A percentile compares a stretch with the other conserved stretches of the same genome.
Evolutionary conservation across 345 rosid species (phyloP).

Genomic region (Sonneratia caseolaris): DNA sequence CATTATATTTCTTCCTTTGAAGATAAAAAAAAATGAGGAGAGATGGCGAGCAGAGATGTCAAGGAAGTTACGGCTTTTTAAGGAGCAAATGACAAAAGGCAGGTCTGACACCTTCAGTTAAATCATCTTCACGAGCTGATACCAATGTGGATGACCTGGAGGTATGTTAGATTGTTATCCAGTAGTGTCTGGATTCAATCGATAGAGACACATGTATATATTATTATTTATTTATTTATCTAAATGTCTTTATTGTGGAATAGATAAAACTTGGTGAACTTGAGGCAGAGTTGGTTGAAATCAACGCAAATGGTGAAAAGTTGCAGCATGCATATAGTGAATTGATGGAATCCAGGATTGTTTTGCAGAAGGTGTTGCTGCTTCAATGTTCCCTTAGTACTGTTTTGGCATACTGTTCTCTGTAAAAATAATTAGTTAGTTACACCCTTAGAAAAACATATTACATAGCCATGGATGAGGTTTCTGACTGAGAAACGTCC

Average conservation of each 20-base stretch:
- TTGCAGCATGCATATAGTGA: slow-evolving; percentile 71
- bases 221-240: neutral
- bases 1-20: slow-evolving; percentile 7
- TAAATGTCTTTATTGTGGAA: slow-evolving; percentile 4
- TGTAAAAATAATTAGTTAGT: neutral
- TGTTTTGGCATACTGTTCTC: neutral
- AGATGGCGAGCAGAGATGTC: slow-evolving; percentile 40
- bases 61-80: slow-evolving; percentile 72
- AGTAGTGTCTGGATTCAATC: slow-evolving; percentile 3
- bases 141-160: slow-evolving; percentile 66
- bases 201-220: neutral
- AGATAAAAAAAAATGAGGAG: slow-evolving; percentile 81
- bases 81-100: slow-evolving; percentile 82
- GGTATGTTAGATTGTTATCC: slow-evolving; percentile 25
- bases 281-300: slow-evolving; percentile 90
- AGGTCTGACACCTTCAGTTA: slow-evolving; percentile 40
- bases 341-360: slow-evolving; percentile 73
- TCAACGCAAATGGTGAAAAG: slow-evolving; percentile 80
- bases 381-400: slow-evolving; percentile 1
- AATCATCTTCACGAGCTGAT: slow-evolving; percentile 26
- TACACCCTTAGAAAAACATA: neutral
- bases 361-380: slow-evolving; percentile 64
- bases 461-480: neutral
- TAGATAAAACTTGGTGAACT: slow-evolving; percentile 84
- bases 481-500: neutral